Evolutionary conservation across 192 early-diverging fungal genomes (phyloP).

Genomic region (Entomortierella lignicola): DNA sequence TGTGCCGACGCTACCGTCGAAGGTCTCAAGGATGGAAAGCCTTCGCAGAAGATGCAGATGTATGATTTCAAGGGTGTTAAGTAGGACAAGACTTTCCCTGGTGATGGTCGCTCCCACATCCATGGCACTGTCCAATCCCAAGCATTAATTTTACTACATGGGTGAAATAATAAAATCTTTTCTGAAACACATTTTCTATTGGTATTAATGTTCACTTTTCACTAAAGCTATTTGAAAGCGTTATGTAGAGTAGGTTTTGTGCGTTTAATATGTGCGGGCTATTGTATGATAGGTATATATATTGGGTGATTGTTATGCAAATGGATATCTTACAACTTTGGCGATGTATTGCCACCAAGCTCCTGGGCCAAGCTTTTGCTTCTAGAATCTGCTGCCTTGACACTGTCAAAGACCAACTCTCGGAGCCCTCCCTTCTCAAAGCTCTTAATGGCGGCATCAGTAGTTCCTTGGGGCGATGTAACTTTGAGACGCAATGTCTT

Average conservation of each 20-base stretch:
- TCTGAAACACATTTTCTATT: no score
- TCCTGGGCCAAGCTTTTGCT: conserved; percentile 63
- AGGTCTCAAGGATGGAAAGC: conserved; percentile 35
- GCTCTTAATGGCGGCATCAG: conserved; percentile 86
- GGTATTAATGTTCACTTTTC: no score
- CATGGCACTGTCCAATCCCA: conserved; percentile 20
- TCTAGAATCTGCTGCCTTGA: conserved; percentile 75
- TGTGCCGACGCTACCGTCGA: conserved; percentile 42
- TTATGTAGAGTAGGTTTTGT: no score
- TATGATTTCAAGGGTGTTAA: conserved; percentile 41
- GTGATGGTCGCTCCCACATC: conserved; percentile 32
- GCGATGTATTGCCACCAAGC: conserved; percentile 8
- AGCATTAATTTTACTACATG: not conserved
- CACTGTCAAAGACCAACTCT: conserved; percentile 64
- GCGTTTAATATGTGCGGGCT: no score
- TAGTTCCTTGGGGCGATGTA: conserved; percentile 93
- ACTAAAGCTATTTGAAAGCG: no score
- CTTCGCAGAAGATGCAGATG: conserved; percentile 23
- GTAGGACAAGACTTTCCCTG: conserved; percentile 24
- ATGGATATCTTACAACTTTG: not conserved
- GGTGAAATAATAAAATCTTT: no score
- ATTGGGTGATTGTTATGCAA: not conserved
- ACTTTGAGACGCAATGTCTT: conserved; percentile 88
- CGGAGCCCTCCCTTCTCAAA: conserved; percentile 73
- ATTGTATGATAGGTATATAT: no score